Evolutionary conservation across 1,284 basidiomycete species (phyloP), one percentile per base, ranked within the genome.

Genomic region (Mrakiaceae sp.): DNA sequence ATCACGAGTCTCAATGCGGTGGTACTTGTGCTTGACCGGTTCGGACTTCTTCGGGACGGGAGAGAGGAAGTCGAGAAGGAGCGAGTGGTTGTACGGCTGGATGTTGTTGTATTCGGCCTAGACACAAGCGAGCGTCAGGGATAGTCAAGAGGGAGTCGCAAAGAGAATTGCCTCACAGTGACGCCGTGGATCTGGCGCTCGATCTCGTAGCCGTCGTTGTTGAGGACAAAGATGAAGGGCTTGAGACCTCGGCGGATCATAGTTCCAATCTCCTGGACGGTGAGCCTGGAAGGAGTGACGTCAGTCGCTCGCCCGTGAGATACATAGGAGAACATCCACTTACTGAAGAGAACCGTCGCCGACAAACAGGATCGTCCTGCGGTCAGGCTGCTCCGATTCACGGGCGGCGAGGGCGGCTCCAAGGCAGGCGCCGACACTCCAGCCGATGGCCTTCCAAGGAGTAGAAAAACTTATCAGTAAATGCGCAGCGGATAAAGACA

Each of bases 381-480:
- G 67, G 16, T 67, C 57, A 5, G 81, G 79, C 51, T 85, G 77
- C 5, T 79, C 77, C 43, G 78, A 72, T 63, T 93, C 89, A 57
- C 80, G 78, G 1, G 87, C 90, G 4, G 88, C 94, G 52, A 94
- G 78, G 16, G 74, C 70, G 48, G 70, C 71, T 61, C 74, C 72
- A 8, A 72, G 68, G 1, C 70, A 62, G 5, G 75, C 76, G 73
- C 90, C 91, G 53, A 88, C 84, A 14, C 87, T 84, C 85, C 86
- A 94, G 0, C 91, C 91, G 69, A 94, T 95, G 63, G 84, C 86
- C 50, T 89, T 89, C 84, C 87, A 93, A 4, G 93, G 76, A 52
- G 92, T 70, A 82, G 74, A 70, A 43, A 62, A 27, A 27, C 27
- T 27, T 27, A 27, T 27, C 27, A 27, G 27, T 27, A 27, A 27